These are phyloP conservation scores for Orbilia ellipsospora DNA, from an alignment of 2,329 filamentous ascomycete genomes.

Conservation along the genomic window DNA sequence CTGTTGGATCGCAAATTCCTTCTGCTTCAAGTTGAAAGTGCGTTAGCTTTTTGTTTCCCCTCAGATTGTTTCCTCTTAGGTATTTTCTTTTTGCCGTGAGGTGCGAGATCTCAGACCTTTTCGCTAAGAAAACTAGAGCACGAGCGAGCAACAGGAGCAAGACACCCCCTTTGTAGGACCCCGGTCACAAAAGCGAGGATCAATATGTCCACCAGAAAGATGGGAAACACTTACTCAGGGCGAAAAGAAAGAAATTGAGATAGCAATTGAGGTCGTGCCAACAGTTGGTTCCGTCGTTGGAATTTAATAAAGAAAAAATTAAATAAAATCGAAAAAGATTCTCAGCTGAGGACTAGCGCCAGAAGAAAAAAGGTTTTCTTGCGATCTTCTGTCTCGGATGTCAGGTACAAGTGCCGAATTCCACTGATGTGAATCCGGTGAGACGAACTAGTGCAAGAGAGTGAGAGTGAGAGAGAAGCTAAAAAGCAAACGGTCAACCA, in stretches of 20 bases:
- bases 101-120: slow-evolving; percentile 34
- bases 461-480: not conserved
- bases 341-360: not conserved
- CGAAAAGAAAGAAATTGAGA: slow-evolving; percentile 7
- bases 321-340: slow-evolving; percentile 9
- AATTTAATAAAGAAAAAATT: not conserved
- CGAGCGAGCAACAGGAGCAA: slow-evolving; percentile 40
- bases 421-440: slow-evolving; percentile 40
- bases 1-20: slow-evolving; percentile 44
- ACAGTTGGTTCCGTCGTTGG: slow-evolving; percentile 26
- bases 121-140: slow-evolving; percentile 41
- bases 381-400: slow-evolving; percentile 40
- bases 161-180: slow-evolving; percentile 24
- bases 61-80: slow-evolving; percentile 14
- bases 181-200: slow-evolving; percentile 2
- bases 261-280: not conserved
- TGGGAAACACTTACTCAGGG: slow-evolving; percentile 8
- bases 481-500: slow-evolving; percentile 22
- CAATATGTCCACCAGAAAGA: no score
- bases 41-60: slow-evolving; percentile 25
- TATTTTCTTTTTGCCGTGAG: slow-evolving; percentile 19
- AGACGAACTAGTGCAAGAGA: slow-evolving; percentile 12
- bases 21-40: slow-evolving; percentile 19
- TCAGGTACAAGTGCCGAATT: slow-evolving; percentile 45
- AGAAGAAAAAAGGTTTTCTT: not conserved